Percentiles rank a stretch among this genome's conserved stretches.
Conservation (phyloP, 2,329 filamentous ascomycete genomes). For the Nemania diffusa region DNA sequence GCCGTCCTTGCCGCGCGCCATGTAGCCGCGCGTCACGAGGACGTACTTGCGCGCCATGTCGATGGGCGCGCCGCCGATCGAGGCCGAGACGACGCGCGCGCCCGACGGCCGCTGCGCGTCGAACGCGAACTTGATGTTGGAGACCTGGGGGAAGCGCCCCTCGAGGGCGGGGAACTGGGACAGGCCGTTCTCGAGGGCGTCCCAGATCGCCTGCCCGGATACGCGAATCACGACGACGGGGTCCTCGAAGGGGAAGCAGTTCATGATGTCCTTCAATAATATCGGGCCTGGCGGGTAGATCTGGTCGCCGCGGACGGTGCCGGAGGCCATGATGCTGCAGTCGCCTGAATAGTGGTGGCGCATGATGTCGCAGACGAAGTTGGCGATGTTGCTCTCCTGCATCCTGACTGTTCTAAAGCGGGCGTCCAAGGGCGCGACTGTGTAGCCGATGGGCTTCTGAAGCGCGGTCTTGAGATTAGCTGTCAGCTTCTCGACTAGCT, state of each 20-base stretch:
- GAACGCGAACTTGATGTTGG: slow-evolving; percentile 80
- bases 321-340: slow-evolving; percentile 84
- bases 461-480: slow-evolving; percentile 79
- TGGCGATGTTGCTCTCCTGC: slow-evolving; percentile 84
- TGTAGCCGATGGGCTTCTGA: slow-evolving; percentile 85
- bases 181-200: slow-evolving; percentile 87
- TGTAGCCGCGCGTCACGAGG: slow-evolving; percentile 85
- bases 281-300: slow-evolving; percentile 85
- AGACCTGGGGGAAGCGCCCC: slow-evolving; percentile 86
- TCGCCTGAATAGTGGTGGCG: slow-evolving; percentile 82
- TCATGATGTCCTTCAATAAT: slow-evolving; percentile 82
- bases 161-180: slow-evolving; percentile 84
- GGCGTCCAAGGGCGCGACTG: slow-evolving; percentile 82
- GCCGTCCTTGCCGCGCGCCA: slow-evolving; percentile 88
- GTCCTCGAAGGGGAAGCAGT: slow-evolving; percentile 93
- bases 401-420: slow-evolving; percentile 84
- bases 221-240: slow-evolving; percentile 82
- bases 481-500: slow-evolving; percentile 75
- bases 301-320: slow-evolving; percentile 88
- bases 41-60: slow-evolving; percentile 73
- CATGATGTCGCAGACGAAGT: slow-evolving; percentile 94
- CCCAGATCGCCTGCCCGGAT: slow-evolving; percentile 76
- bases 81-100: slow-evolving; percentile 70
- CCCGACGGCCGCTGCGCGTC: slow-evolving; percentile 70
- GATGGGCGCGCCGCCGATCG: slow-evolving; percentile 69